A percentile compares a stretch with the other conserved stretches of the same genome.
Evolutionary conservation across 352 stramenopile genomes (phyloP).

Genomic region (Thalassiosira exigua): DNA sequence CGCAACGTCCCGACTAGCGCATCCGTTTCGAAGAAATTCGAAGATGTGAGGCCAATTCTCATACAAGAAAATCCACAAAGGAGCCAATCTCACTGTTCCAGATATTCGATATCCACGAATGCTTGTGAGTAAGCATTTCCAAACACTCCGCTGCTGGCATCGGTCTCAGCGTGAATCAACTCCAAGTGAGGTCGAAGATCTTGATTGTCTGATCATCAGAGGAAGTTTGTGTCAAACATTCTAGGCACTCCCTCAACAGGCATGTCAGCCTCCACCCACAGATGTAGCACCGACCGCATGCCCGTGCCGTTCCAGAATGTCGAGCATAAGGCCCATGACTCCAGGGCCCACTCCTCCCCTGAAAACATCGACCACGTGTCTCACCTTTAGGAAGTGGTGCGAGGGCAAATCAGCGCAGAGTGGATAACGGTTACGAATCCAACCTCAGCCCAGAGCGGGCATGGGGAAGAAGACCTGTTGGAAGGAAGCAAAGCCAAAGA

Average conservation of each 20-base stretch:
- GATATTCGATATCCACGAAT: conserved; percentile 42
- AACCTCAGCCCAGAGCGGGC: conserved; percentile 62
- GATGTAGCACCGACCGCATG: conserved; percentile 52
- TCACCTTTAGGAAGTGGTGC: conserved; percentile 70
- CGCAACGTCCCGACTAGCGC: conserved; percentile 43
- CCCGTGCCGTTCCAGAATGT: conserved; percentile 58
- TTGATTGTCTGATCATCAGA: conserved; percentile 43
- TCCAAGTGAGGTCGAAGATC: conserved; percentile 56
- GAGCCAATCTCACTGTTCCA: conserved; percentile 41
- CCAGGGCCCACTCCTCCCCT: conserved; percentile 56
- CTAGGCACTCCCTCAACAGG: conserved; percentile 40
- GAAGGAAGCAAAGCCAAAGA: background rate
- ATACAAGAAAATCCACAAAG: conserved; percentile 10
- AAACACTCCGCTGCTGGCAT: conserved; percentile 58
- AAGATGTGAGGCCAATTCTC: conserved; percentile 3
- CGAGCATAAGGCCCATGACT: conserved; percentile 67
- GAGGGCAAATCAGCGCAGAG: conserved; percentile 76
- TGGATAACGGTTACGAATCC: conserved; percentile 81
- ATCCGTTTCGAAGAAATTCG: conserved; percentile 51
- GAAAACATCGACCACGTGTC: conserved; percentile 66
- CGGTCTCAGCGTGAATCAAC: conserved; percentile 45
- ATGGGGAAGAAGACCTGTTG: conserved; percentile 72
- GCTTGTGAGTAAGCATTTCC: conserved; percentile 50
- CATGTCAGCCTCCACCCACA: conserved; percentile 54
- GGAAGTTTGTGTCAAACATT: conserved; percentile 58